Conservation (phyloP, 441 rosid genomes). For the Manihot esculenta region DNA sequence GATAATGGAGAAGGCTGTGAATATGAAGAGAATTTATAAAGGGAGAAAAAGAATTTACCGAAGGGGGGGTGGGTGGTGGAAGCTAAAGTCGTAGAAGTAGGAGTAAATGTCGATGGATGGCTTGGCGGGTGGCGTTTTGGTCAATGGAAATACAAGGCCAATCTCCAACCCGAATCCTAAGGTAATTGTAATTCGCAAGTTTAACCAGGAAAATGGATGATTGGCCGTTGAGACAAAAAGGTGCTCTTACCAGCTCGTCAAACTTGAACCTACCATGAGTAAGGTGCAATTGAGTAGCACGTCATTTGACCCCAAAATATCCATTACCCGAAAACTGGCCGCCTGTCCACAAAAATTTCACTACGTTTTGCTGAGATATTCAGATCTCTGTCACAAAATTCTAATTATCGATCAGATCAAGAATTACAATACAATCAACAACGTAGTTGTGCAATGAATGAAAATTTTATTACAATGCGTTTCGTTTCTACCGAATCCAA, state of each 20-base stretch:
- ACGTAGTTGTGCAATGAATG: slow-evolving; percentile 12
- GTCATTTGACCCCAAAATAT: not conserved
- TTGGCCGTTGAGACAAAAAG: not conserved
- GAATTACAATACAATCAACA: not conserved
- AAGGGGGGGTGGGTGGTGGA: not conserved
- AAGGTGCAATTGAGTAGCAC: no score
- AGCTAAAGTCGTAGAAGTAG: not conserved
- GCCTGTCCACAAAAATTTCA: not conserved
- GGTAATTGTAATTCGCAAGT: not conserved
- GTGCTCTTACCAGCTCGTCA: slow-evolving; percentile 12
- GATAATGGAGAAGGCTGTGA: not conserved
- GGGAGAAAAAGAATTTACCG: not conserved
- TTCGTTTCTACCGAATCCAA: slow-evolving; percentile 24
- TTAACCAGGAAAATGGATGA: not conserved
- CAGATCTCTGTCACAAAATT: not conserved
- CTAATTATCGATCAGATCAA: not conserved
- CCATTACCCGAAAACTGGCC: not conserved
- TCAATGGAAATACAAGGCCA: slow-evolving; percentile 9
- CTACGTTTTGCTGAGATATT: not conserved
- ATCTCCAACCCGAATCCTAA: not conserved
- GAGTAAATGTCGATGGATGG: not conserved
- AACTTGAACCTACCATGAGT: slow-evolving; percentile 12
- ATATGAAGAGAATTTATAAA: slow-evolving; percentile 7
- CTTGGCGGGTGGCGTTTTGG: slow-evolving; percentile 10
- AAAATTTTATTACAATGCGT: slow-evolving; percentile 18